Percentiles rank a stretch among this genome's conserved stretches.
phyloP scores from a whole-genome alignment of 805 yeast genomes.

The Pichia californica region DNA sequence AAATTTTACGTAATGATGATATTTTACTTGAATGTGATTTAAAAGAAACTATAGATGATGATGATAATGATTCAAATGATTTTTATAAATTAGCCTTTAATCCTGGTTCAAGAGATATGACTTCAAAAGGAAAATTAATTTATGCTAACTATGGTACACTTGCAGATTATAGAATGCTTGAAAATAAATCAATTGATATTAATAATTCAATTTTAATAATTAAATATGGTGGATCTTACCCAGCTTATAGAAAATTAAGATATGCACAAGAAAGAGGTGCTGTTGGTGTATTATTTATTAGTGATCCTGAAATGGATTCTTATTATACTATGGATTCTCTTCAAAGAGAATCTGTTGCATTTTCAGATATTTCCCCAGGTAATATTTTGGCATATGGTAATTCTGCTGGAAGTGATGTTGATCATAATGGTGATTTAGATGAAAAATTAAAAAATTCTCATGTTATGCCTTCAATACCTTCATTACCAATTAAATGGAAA shows the following conservation, averaged over 20 bases:
- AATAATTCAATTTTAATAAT: slow-evolving; percentile 52
- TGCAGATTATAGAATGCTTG: slow-evolving; percentile 44
- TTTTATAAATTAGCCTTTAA: slow-evolving; percentile 44
- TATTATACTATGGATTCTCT: slow-evolving; percentile 39
- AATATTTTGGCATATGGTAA: slow-evolving; percentile 78
- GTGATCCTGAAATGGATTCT: slow-evolving; percentile 30
- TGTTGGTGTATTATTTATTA: slow-evolving; percentile 61
- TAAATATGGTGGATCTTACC: slow-evolving; percentile 45
- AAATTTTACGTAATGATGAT: slow-evolving; percentile 18
- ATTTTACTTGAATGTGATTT: slow-evolving; percentile 18
- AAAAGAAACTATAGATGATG: slow-evolving; percentile 15
- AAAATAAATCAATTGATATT: slow-evolving; percentile 32
- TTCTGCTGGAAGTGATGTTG: slow-evolving; percentile 32
- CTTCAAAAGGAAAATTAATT: slow-evolving; percentile 44
- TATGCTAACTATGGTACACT: slow-evolving; percentile 64
- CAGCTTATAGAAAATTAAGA: slow-evolving; percentile 44
- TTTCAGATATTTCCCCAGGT: slow-evolving; percentile 59
- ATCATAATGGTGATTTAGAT: slow-evolving; percentile 34
- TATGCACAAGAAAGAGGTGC: slow-evolving; percentile 55
- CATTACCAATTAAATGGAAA: slow-evolving; percentile 68
- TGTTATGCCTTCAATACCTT: slow-evolving; percentile 64
- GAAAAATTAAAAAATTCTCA: slow-evolving; percentile 38
- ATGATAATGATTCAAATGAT: slow-evolving; percentile 6
- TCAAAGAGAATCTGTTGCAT: slow-evolving; percentile 50
- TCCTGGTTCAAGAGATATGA: slow-evolving; percentile 60